A percentile compares a stretch with the other conserved stretches of the same genome.
phyloP scores from a whole-genome alignment of 2,329 filamentous ascomycete genomes.

The Neofusicoccum sp. region DNA sequence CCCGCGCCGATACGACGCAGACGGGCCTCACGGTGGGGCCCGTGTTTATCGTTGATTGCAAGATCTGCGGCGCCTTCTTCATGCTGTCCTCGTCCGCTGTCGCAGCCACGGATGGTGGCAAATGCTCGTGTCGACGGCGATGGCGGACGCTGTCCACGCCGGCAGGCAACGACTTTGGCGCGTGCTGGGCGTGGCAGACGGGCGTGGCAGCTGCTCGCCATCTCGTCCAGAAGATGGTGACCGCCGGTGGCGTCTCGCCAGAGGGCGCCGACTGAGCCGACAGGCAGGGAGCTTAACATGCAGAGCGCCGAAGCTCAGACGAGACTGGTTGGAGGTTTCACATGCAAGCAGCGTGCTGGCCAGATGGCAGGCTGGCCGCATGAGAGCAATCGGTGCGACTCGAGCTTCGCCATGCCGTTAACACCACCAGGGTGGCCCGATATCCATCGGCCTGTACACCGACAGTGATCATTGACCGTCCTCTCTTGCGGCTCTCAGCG shows the following conservation, averaged over 20 bases:
- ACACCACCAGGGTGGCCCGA: no score
- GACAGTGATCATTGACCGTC: no score
- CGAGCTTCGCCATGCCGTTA: background rate
- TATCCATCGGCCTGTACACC: no score
- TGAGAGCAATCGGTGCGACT: background rate
- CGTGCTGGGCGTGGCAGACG: background rate
- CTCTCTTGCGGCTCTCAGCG: no score
- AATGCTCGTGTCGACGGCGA: background rate
- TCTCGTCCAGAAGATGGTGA: background rate
- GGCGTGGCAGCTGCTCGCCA: background rate
- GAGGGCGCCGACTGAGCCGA: background rate
- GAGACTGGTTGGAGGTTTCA: background rate
- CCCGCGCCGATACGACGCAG: background rate
- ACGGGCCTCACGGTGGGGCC: background rate
- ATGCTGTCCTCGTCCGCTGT: background rate
- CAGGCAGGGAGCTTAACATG: background rate
- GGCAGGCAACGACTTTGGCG: background rate
- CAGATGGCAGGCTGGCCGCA: no score
- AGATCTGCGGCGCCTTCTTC: background rate
- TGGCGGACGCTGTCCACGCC: background rate
- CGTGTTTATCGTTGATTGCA: conserved; percentile 12
- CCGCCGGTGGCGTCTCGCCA: no score
- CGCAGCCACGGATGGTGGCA: background rate
- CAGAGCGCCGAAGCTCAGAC: background rate
- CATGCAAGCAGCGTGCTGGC: background rate